These are phyloP conservation scores for Dothidotthia symphoricarpi DNA, from an alignment of 2,329 filamentous ascomycete species.

Conservation along the genomic window DNA sequence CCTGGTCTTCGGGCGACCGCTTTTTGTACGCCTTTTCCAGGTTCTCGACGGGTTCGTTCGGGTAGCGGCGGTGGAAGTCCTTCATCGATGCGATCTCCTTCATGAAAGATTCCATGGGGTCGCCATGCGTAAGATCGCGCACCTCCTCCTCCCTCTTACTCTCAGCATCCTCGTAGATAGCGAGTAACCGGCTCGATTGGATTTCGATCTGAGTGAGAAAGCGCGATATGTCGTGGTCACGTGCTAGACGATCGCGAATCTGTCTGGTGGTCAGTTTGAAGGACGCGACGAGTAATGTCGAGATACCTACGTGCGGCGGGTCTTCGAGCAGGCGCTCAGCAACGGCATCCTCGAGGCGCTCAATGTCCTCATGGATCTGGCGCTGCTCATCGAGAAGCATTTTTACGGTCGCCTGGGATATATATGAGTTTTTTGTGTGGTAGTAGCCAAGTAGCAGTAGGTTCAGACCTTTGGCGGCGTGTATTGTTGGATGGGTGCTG, in stretches of 20 bases:
- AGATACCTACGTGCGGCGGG: conserved; percentile 70
- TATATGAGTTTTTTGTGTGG: conserved; percentile 17
- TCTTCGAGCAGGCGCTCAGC: conserved; percentile 86
- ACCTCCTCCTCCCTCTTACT: conserved; percentile 74
- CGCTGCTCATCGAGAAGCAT: conserved; percentile 93
- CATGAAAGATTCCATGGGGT: conserved; percentile 89
- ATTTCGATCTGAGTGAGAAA: conserved; percentile 84
- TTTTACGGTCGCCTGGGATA: conserved; percentile 22
- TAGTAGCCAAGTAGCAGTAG: conserved; percentile 8
- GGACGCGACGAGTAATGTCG: neutral
- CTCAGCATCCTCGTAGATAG: conserved; percentile 79
- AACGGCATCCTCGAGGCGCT: conserved; percentile 91
- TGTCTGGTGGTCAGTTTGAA: conserved; percentile 40
- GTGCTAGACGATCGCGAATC: conserved; percentile 84
- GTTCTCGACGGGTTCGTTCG: conserved; percentile 93
- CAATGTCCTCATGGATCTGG: conserved; percentile 91
- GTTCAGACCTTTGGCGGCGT: conserved; percentile 26
- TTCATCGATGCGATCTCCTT: conserved; percentile 78
- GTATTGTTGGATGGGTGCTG: conserved; percentile 9
- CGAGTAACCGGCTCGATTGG: conserved; percentile 76
- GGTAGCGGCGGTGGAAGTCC: conserved; percentile 85
- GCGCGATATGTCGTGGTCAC: conserved; percentile 87
- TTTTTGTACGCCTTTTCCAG: conserved; percentile 88
- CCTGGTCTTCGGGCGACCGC: conserved; percentile 61
- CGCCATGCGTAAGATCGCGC: conserved; percentile 77